These are phyloP conservation scores for Arabidopsis lyrata DNA, from an alignment of 441 rosid species.

Conservation along the genomic window DNA sequence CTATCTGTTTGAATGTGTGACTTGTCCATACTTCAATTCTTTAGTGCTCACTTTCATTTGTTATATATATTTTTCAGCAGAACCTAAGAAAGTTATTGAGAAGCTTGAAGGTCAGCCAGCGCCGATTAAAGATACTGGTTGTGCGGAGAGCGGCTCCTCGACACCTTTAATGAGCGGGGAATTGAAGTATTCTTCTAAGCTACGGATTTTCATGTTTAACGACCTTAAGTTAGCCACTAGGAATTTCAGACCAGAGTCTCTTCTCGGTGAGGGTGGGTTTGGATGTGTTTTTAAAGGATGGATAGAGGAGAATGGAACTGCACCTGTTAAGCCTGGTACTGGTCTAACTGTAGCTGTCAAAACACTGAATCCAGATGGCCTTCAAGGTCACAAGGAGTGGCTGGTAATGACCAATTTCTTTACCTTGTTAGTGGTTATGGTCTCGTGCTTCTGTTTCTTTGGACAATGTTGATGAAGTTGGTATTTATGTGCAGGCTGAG, in stretches of 20 bases:
- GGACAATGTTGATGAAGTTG: constrained; percentile 26
- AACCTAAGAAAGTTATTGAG: constrained; percentile 56
- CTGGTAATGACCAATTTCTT: constrained; percentile 49
- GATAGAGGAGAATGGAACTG: constrained; percentile 75
- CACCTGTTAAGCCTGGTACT: constrained; percentile 72
- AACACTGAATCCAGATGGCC: constrained; percentile 66
- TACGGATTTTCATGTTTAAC: constrained; percentile 59
- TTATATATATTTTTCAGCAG: constrained; percentile 50
- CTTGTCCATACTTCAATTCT: neutral
- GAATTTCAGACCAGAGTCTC: constrained; percentile 74
- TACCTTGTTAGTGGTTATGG: constrained; percentile 5
- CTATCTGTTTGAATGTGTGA: neutral
- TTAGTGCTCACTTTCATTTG: constrained; percentile 19
- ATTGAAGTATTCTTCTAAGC: constrained; percentile 60
- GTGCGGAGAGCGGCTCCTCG: constrained; percentile 51
- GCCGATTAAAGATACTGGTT: constrained; percentile 59
- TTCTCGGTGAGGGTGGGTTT: constrained; percentile 72
- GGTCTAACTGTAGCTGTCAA: constrained; percentile 73
- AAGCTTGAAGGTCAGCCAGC: constrained; percentile 58
- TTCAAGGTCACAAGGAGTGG: constrained; percentile 79
- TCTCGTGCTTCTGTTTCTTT: neutral
- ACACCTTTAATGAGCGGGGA: constrained; percentile 63
- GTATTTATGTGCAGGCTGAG: constrained; percentile 55
- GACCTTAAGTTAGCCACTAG: constrained; percentile 67
- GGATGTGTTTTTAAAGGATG: constrained; percentile 74